Conservation (phyloP, 192 early-diverging fungal species). For the Coemansia sp. region DNA sequence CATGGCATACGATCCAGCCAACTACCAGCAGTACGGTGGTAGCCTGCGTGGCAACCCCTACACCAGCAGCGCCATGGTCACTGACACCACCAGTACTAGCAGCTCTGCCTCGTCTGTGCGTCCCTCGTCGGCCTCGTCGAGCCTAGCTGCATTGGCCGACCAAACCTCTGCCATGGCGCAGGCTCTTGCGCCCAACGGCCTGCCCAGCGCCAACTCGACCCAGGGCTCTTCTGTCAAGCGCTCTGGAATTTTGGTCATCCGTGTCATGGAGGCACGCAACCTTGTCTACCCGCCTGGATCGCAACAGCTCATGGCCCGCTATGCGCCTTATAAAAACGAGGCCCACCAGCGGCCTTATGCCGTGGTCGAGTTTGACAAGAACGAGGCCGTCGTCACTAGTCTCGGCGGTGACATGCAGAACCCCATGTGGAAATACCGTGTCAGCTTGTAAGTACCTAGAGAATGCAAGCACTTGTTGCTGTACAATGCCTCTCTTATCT, state of each 20-base stretch:
- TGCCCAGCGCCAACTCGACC: slow-evolving; percentile 40
- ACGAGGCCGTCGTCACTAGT: slow-evolving; percentile 84
- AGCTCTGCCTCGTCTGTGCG: slow-evolving; percentile 34
- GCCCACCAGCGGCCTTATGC: slow-evolving; percentile 79
- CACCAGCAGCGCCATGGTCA: slow-evolving; percentile 14
- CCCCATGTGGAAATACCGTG: slow-evolving; percentile 76
- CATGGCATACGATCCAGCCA: slow-evolving; percentile 24
- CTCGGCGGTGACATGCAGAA: slow-evolving; percentile 75
- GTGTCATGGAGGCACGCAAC: slow-evolving; percentile 79
- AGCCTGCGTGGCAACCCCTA: slow-evolving; percentile 20
- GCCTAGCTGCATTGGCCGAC: slow-evolving; percentile 11
- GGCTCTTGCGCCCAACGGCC: slow-evolving; percentile 41
- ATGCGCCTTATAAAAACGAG: slow-evolving; percentile 58
- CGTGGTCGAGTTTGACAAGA: slow-evolving; percentile 94
- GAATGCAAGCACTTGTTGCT: background rate
- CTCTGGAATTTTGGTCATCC: slow-evolving; percentile 75
- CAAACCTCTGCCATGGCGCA: slow-evolving; percentile 14
- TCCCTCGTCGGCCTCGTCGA: slow-evolving; percentile 20
- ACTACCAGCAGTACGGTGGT: slow-evolving; percentile 4
- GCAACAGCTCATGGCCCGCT: slow-evolving; percentile 57
- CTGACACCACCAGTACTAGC: slow-evolving; percentile 14
- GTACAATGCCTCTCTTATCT: background rate
- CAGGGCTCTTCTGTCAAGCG: slow-evolving; percentile 42
- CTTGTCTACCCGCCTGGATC: slow-evolving; percentile 70
- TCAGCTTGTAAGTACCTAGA: slow-evolving; percentile 69